These are phyloP conservation scores for Phytophthora capsici DNA, from an alignment of 352 stramenopile species.

Conservation along the genomic window DNA sequence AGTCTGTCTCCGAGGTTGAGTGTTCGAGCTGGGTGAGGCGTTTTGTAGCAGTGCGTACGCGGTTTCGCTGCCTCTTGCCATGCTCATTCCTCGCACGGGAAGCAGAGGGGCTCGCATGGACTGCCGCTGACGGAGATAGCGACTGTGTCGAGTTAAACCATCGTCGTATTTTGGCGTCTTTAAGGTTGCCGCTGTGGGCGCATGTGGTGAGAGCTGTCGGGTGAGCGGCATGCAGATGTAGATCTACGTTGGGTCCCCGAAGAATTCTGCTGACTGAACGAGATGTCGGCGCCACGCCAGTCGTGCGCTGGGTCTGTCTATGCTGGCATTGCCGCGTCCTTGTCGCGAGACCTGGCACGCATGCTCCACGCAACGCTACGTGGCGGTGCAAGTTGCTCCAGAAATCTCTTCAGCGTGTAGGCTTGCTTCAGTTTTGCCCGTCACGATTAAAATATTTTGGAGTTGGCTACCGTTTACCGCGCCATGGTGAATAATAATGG, in stretches of 20 bases:
- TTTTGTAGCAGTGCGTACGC: constrained; percentile 9
- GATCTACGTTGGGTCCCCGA: constrained; percentile 3
- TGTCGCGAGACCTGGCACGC: constrained; percentile 11
- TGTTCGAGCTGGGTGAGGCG: background rate
- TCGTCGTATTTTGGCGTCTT: constrained; percentile 16
- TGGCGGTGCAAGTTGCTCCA: background rate
- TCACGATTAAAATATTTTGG: background rate
- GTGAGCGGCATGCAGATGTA: constrained; percentile 8
- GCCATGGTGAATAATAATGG: no score
- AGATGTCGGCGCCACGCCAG: constrained; percentile 13
- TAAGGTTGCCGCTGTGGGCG: background rate
- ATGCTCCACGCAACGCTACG: constrained; percentile 4
- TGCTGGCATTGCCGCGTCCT: constrained; percentile 27
- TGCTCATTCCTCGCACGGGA: constrained; percentile 20
- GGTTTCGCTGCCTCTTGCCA: constrained; percentile 12
- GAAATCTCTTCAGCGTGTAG: background rate
- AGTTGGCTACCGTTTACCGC: background rate
- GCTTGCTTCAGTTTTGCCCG: background rate
- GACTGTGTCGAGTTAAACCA: background rate
- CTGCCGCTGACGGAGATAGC: constrained; percentile 7
- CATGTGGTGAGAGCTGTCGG: constrained; percentile 18
- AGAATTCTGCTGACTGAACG: constrained; percentile 13
- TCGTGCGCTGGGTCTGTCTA: constrained; percentile 26
- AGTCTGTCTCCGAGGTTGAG: constrained; percentile 3
- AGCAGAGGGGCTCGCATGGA: constrained; percentile 12